Percentiles rank a stretch among this genome's conserved stretches.
These are phyloP conservation scores for Scytalidium sp. DNA, from an alignment of 2,329 filamentous ascomycete species.

Conservation along the genomic window DNA sequence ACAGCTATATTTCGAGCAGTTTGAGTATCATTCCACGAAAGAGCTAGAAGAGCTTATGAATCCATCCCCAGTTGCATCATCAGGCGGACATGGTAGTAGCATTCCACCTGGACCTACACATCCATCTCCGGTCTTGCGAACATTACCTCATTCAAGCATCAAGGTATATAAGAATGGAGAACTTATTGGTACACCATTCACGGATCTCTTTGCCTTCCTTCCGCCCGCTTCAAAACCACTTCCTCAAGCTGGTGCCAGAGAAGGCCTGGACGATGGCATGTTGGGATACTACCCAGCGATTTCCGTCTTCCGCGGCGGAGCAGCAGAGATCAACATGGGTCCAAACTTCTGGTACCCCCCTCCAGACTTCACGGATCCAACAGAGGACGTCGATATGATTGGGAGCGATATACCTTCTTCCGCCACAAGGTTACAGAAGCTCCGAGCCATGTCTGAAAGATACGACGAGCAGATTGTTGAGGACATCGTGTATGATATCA, in stretches of 20 bases:
- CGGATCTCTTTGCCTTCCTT: constrained; percentile 83
- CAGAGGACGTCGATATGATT: constrained; percentile 46
- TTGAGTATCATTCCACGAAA: constrained; percentile 84
- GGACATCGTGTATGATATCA: constrained; percentile 86
- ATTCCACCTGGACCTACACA: constrained; percentile 71
- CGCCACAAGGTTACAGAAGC: constrained; percentile 20
- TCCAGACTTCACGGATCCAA: constrained; percentile 44
- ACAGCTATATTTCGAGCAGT: constrained; percentile 90
- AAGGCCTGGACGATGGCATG: constrained; percentile 90
- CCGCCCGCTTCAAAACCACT: constrained; percentile 77
- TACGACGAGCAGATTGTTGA: constrained; percentile 94
- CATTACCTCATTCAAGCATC: constrained; percentile 81
- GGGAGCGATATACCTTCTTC: constrained; percentile 32
- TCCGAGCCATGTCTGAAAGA: constrained; percentile 69
- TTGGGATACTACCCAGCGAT: constrained; percentile 94
- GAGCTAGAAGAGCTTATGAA: constrained; percentile 84
- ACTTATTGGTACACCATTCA: constrained; percentile 82
- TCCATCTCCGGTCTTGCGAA: constrained; percentile 70
- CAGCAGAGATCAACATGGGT: constrained; percentile 91
- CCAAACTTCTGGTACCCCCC: constrained; percentile 91
- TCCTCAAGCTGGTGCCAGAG: constrained; percentile 67
- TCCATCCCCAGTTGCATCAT: constrained; percentile 50
- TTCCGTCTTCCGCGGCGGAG: constrained; percentile 86
- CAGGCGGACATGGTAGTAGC: constrained; percentile 33
- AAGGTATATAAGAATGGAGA: constrained; percentile 91